Base-by-base conservation (phyloP, 2,329 filamentous ascomycete species). In the Xylaria sp. region DNA sequence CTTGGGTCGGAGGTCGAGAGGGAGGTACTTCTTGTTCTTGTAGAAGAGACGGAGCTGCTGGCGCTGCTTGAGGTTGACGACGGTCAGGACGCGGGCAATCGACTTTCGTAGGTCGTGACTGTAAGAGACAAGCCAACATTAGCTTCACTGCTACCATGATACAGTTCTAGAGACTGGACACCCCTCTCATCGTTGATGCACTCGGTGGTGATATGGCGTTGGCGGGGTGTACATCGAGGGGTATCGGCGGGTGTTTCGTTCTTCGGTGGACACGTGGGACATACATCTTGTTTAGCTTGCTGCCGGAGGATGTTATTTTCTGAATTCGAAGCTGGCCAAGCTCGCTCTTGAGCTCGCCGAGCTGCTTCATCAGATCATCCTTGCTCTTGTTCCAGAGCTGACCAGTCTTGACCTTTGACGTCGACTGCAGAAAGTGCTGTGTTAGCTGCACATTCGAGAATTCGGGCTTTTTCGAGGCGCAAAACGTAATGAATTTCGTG, bases 41-140 rank as follows among this genome's bases (percentile, higher is more conserved):
- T 99, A 99, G 92, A 98, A 98, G 78, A 98, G 89, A 80, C 94
- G 94, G 81, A 99, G 93, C 88, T 98, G 94, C 77, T 93, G 89
- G 84, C 97, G 92, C 89, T 99, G 96, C 91, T 97, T 98, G 86
- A 94, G 92, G 90, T 98, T 99, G 91, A 99, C 97, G 88, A 99
- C 90, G 85, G 96, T 99, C 80, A 99, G 91, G 86, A 98, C 93
- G 82, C 95, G 94, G 82, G 96, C 97, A 86, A 99, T 98, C 76
- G 94, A 97, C 91, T 99, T 99, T 89, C 96, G 94, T 84, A 99
- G 90, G 85, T 99, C 97, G 89, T 97, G 93, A 87, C 94, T 98
- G 79, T 78, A 76, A 40, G 74, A 69, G 68, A 69, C 65, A 67
- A 68, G 68, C 71, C 50, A 69, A 70, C n/a, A 60, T 73, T 55